phyloP scores from a whole-genome alignment of 2,329 filamentous ascomycete genomes.

The Sporothrix humicola region DNA sequence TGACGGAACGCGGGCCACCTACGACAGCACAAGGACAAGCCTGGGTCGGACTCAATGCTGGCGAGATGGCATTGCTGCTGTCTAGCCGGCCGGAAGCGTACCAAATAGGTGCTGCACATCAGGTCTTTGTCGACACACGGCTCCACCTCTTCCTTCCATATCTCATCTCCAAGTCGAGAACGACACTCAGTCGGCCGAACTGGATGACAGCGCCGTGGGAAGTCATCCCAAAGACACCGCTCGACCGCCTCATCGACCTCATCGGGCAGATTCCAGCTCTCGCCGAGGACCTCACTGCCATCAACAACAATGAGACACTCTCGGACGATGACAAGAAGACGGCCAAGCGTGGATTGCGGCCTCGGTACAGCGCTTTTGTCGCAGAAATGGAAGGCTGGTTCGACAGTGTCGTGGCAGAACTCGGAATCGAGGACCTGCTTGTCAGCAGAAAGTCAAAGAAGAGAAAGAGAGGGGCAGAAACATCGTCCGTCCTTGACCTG shows the following conservation, averaged over 20 bases:
- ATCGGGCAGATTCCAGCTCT: conserved; percentile 5
- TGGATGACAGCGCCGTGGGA: conserved; percentile 23
- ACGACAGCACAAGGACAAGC: neutral
- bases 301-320: neutral
- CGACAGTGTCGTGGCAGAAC: neutral
- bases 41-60: conserved; percentile 11
- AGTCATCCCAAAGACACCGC: conserved; percentile 15
- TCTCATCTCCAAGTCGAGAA: conserved; percentile 11
- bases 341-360: neutral
- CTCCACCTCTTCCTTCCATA: neutral
- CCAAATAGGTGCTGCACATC: neutral
- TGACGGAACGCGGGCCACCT: neutral
- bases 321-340: neutral
- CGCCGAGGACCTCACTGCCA: neutral
- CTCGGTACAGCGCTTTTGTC: neutral
- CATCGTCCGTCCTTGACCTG: neutral
- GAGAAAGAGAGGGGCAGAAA: neutral
- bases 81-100: conserved; percentile 18
- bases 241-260: conserved; percentile 22
- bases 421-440: conserved; percentile 14
- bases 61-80: conserved; percentile 14
- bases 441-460: neutral
- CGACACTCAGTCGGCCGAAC: neutral
- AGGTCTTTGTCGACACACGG: conserved; percentile 20
- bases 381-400: conserved; percentile 1